These are phyloP conservation scores for Aspergillus ruber DNA, from an alignment of 2,329 filamentous ascomycete species.

Conservation along the genomic window DNA sequence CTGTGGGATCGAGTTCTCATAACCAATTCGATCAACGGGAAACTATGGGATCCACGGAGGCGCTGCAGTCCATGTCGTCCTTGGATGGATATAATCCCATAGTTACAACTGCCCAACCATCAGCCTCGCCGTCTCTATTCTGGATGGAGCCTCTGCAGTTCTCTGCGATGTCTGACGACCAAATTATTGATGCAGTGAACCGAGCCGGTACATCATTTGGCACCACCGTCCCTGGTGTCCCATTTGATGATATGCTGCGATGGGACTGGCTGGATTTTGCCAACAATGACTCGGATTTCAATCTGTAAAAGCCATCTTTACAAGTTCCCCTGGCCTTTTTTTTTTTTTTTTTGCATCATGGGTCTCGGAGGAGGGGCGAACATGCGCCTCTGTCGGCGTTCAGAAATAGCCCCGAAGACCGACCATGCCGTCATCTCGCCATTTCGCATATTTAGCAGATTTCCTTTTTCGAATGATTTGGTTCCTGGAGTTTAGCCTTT, in stretches of 20 bases:
- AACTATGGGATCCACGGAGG: conserved; percentile 7
- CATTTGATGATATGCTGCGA: conserved; percentile 54
- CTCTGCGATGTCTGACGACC: conserved; percentile 63
- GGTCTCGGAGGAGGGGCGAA: background rate
- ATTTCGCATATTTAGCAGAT: conserved; percentile 7
- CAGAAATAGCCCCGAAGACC: conserved; percentile 24
- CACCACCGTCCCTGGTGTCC: conserved; percentile 49
- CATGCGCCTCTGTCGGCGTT: conserved; percentile 15
- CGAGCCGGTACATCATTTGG: conserved; percentile 56
- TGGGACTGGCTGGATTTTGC: conserved; percentile 52
- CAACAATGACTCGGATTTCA: conserved; percentile 19
- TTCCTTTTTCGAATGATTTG: background rate
- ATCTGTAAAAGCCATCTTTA: conserved; percentile 9
- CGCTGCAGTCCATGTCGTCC: conserved; percentile 7
- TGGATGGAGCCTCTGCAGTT: conserved; percentile 54
- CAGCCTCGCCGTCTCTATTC: conserved; percentile 25
- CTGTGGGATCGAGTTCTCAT: conserved; percentile 14
- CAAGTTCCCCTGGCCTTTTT: background rate
- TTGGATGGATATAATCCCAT: conserved; percentile 14
- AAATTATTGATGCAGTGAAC: conserved; percentile 61
- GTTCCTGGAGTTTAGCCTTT: conserved; percentile 1
- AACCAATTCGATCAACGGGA: conserved; percentile 7
- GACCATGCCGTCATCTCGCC: conserved; percentile 10
- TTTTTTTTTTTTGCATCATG: background rate
- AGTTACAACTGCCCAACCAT: conserved; percentile 17